Percentiles rank a stretch among this genome's conserved stretches.
Conservation (phyloP, 2,329 filamentous ascomycete genomes). For the Diaporthe aspalathi region DNA sequence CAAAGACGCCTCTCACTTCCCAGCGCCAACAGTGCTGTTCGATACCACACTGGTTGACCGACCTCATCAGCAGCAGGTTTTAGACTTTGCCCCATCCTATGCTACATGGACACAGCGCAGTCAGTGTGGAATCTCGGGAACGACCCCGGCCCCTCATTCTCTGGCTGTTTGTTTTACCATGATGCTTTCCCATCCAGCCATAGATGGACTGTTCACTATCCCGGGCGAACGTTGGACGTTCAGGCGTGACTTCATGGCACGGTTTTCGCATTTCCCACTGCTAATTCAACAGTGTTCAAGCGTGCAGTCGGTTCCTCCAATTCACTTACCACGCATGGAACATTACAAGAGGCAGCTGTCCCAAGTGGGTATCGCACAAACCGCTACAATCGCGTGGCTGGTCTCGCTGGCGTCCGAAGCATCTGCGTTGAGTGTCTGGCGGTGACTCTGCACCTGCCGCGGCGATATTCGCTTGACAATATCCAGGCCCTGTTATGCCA, state of each 20-base stretch:
- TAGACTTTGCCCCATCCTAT: background rate
- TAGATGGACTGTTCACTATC: background rate
- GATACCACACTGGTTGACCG: conserved; percentile 9
- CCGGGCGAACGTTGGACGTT: background rate
- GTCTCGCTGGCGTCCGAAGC: background rate
- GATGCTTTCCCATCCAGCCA: conserved; percentile 5
- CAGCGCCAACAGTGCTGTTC: background rate
- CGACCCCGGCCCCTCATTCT: background rate
- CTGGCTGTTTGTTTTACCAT: background rate
- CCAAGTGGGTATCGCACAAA: background rate
- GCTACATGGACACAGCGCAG: background rate
- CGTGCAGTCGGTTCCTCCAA: background rate
- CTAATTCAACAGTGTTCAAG: background rate
- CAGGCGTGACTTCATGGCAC: background rate
- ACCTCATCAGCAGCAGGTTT: background rate
- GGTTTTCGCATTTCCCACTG: background rate
- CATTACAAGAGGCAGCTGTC: background rate
- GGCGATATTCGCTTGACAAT: background rate
- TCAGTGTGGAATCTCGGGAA: background rate
- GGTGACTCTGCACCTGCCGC: background rate
- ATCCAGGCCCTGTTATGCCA: background rate
- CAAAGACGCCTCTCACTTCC: no score
- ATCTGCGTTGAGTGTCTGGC: background rate
- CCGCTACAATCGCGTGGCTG: background rate
- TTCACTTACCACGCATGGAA: background rate